phyloP scores from a whole-genome alignment of 2,329 filamentous ascomycete species.

The Colletotrichum sidae region DNA sequence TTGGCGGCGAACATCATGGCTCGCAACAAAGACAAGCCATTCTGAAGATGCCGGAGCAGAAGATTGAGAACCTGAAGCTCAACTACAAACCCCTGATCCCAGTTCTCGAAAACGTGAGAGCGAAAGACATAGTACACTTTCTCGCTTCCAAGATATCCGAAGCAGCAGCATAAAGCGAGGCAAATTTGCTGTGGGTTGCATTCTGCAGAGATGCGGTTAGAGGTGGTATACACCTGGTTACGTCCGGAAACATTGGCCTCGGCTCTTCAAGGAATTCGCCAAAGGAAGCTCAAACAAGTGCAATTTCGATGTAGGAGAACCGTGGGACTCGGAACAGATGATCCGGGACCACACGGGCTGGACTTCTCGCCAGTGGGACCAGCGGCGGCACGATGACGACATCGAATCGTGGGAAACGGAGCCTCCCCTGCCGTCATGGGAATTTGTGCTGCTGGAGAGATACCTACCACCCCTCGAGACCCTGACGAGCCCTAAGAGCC shows the following conservation, averaged over 20 bases:
- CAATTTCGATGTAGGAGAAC: constrained; percentile 22
- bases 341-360: not conserved
- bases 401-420: constrained; percentile 1
- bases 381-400: not conserved
- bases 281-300: not conserved
- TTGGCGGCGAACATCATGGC: not conserved
- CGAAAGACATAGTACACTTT: not conserved
- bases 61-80: not conserved
- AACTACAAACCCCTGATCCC: not conserved
- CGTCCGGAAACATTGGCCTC: not conserved
- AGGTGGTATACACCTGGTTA: not conserved
- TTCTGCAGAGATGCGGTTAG: not conserved
- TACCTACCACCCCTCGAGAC: not conserved
- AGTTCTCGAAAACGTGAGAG: not conserved
- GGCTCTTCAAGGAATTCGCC: constrained; percentile 5
- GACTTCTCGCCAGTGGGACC: not conserved
- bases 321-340: not conserved
- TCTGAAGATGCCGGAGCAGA: not conserved
- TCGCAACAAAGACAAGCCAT: not conserved
- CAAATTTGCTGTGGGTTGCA: not conserved
- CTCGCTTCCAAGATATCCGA: not conserved
- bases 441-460: not conserved
- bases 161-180: not conserved
- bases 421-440: constrained; percentile 5
- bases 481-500: not conserved